Evolutionary conservation across 2,329 filamentous ascomycete species (phyloP).

Genomic region (Ceratocystis cubensis): DNA sequence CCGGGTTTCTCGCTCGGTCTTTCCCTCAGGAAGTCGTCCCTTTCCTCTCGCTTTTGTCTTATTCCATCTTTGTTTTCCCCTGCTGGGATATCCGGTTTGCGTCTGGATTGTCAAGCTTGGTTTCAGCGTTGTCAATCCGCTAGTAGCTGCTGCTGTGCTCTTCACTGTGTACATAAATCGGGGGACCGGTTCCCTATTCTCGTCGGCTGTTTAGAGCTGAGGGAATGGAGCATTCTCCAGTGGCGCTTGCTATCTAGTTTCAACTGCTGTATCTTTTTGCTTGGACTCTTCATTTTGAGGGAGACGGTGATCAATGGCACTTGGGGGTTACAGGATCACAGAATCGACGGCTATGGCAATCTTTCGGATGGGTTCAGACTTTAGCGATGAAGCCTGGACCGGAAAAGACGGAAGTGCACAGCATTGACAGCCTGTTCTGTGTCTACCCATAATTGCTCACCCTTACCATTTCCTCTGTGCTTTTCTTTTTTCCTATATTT

Average conservation of each 20-base stretch:
- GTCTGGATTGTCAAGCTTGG: neutral
- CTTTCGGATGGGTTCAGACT: neutral
- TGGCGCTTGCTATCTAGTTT: neutral
- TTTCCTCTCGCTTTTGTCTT: conserved; percentile 4
- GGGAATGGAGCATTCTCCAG: neutral
- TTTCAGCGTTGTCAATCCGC: neutral
- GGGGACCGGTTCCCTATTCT: neutral
- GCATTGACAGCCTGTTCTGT: conserved; percentile 9
- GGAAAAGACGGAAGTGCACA: neutral
- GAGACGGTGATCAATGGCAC: neutral
- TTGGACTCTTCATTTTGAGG: neutral
- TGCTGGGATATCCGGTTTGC: neutral
- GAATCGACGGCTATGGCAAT: neutral
- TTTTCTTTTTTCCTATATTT: conserved; percentile 16
- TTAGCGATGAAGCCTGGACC: neutral
- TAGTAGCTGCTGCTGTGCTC: neutral
- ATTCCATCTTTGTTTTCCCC: neutral
- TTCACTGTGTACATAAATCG: neutral
- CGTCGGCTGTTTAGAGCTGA: neutral
- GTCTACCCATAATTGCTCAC: conserved; percentile 13
- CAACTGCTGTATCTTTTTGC: neutral
- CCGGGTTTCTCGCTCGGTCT: neutral
- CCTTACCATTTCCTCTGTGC: conserved; percentile 15
- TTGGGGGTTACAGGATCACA: neutral
- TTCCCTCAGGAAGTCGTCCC: neutral